A percentile compares a stretch with the other conserved stretches of the same genome.
phyloP scores from a whole-genome alignment of 805 yeast genomes.

The Candida tibetensis region DNA sequence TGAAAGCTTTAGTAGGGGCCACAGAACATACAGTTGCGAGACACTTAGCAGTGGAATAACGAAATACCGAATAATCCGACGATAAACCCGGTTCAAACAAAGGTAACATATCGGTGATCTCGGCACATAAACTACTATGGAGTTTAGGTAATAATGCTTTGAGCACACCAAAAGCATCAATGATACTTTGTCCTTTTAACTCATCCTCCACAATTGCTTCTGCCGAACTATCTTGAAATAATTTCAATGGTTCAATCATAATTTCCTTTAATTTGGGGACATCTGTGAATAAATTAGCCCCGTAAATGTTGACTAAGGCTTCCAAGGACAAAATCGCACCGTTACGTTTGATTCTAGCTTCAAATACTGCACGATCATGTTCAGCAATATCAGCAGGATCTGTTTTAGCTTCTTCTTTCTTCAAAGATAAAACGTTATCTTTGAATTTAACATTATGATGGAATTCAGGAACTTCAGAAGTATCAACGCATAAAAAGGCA shows the following conservation, averaged over 20 bases:
- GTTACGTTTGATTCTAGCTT: conserved; percentile 75
- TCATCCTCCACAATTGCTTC: conserved; percentile 36
- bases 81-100: conserved; percentile 54
- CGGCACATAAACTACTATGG: conserved; percentile 44
- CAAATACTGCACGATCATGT: conserved; percentile 61
- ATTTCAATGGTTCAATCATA: conserved; percentile 63
- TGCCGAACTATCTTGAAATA: conserved; percentile 26
- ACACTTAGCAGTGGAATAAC: conserved; percentile 89
- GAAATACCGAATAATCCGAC: conserved; percentile 74
- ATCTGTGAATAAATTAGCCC: conserved; percentile 50
- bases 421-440: conserved; percentile 65
- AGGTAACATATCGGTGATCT: conserved; percentile 43
- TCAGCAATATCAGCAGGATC: conserved; percentile 61
- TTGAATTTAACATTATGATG: conserved; percentile 54
- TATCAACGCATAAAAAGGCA: conserved; percentile 92
- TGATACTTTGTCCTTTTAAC: conserved; percentile 67
- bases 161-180: conserved; percentile 82
- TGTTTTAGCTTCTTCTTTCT: conserved; percentile 69
- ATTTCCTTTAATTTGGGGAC: conserved; percentile 65
- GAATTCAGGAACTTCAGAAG: conserved; percentile 93
- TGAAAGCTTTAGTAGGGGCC: conserved; percentile 68
- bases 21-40: conserved; percentile 74
- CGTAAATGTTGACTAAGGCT: conserved; percentile 51
- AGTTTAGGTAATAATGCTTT: conserved; percentile 70
- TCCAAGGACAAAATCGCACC: conserved; percentile 79